Conservation (phyloP, 495 filamentous ascomycete genomes). For the Amniculicola lignicola region DNA sequence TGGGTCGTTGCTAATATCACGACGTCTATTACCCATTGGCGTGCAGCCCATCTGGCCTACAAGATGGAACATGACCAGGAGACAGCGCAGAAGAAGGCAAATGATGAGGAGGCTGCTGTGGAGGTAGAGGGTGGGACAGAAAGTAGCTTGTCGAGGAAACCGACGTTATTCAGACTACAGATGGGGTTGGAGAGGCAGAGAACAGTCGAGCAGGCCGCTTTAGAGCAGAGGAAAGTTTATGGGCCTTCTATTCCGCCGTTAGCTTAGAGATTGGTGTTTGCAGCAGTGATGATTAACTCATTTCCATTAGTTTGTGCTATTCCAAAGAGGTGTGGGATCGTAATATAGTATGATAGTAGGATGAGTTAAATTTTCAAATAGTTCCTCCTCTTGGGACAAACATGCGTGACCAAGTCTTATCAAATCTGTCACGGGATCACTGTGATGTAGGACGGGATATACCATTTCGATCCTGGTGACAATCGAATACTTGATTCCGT, state of each 20-base stretch:
- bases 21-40: constrained; percentile 3
- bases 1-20: constrained; percentile 20
- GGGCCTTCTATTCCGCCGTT: constrained; percentile 18
- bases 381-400: no score
- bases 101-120: constrained; percentile 8
- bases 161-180: background rate
- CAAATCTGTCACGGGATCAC: no score
- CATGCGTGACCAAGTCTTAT: no score
- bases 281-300: background rate
- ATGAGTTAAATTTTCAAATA: no score
- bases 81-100: background rate
- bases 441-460: no score
- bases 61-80: constrained; percentile 1
- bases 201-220: constrained; percentile 1
- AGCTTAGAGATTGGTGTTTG: background rate
- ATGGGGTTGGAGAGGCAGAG: background rate
- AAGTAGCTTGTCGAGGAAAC: background rate
- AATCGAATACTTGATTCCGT: no score
- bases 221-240: constrained; percentile 15
- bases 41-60: constrained; percentile 20
- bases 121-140: background rate
- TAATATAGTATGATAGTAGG: background rate
- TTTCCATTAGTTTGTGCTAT: no score
- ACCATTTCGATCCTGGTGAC: no score
- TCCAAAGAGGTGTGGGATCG: no score